Percentiles rank a stretch among this genome's conserved stretches.
phyloP scores from a whole-genome alignment of 192 early-diverging fungal genomes.

The Gonapodya sp. region DNA sequence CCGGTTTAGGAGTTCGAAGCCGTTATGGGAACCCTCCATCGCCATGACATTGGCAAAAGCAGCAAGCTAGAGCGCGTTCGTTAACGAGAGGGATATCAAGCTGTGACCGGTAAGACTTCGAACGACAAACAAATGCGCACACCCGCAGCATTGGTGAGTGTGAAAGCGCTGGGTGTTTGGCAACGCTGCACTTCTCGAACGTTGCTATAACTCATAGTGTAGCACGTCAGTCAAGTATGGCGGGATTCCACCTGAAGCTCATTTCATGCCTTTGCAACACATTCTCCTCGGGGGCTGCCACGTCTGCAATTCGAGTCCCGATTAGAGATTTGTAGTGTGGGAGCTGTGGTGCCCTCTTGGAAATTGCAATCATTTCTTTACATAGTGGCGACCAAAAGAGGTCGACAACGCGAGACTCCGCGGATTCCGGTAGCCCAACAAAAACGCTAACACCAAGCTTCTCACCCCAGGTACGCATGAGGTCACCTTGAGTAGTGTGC shows the following conservation, averaged over 20 bases:
- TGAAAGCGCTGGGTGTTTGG: neutral
- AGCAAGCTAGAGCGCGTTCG: neutral
- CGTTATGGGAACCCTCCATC: neutral
- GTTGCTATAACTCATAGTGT: neutral
- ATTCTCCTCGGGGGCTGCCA: neutral
- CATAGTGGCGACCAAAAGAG: neutral
- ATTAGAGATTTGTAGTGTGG: neutral
- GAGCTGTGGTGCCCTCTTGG: neutral
- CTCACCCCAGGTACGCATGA: neutral
- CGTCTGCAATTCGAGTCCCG: neutral
- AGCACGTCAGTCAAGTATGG: neutral
- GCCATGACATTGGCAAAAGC: neutral
- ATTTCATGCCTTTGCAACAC: neutral
- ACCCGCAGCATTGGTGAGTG: neutral
- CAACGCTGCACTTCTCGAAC: neutral
- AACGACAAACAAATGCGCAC: neutral
- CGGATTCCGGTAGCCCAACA: slow-evolving; percentile 6
- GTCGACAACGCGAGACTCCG: neutral
- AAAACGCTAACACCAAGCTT: slow-evolving; percentile 3
- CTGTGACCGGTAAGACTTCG: neutral
- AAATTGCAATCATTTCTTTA: neutral
- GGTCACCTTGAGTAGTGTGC: slow-evolving; percentile 5
- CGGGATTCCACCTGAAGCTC: neutral
- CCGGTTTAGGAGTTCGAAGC: neutral
- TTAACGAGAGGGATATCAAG: neutral